Evolutionary conservation across 2,329 filamentous ascomycete species (phyloP), one percentile per base, ranked within the genome.

Genomic region (Cladosporium sp.): DNA sequence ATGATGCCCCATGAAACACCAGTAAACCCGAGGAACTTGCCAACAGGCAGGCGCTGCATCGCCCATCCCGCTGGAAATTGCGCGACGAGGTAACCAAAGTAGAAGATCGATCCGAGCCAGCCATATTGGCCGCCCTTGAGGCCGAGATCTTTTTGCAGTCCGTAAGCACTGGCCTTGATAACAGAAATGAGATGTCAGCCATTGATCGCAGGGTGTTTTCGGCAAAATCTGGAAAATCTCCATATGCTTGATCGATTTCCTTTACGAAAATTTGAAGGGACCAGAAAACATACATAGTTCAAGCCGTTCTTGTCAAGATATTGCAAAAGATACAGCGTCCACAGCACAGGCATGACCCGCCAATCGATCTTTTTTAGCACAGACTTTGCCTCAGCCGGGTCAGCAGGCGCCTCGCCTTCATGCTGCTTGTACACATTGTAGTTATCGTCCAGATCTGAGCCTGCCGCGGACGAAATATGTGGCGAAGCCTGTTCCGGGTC

Each of bases 61-160:
- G 80, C 71, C 43, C 79, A 77, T 14, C 80, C 80, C 0, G 77
- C 76, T 0, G 81, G 81, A 59, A 76, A 81, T 68, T 84, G 81
- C 1, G 79, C 79, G 26, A 77, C 70, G 1, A 83, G 75, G 67
- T 83, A 83, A 16, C 81, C 81, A 67, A 84, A 82, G 69, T 83
- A 84, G 69, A 83, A 84, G 8, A 83, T 83, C 1, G 77, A 79
- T 8, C 77, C 77, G 11, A 84, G 76, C 84, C 84, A 86, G 14
- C 80, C 80, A 69, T 85, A 86, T 62, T 86, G 60, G 18, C 51
- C 81, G 8, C 77, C 68, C 21, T 43, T 25, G 6, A 86, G 75
- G 62, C 84, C 73, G 0, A 82, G 83, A 1, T 79, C 82, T 36
- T 81, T 72, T 51, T 81, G 73, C 14, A 85, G 72, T 0, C 82